phyloP scores from a whole-genome alignment of 2,329 filamentous ascomycete species.

The Venturia aucupariae region DNA sequence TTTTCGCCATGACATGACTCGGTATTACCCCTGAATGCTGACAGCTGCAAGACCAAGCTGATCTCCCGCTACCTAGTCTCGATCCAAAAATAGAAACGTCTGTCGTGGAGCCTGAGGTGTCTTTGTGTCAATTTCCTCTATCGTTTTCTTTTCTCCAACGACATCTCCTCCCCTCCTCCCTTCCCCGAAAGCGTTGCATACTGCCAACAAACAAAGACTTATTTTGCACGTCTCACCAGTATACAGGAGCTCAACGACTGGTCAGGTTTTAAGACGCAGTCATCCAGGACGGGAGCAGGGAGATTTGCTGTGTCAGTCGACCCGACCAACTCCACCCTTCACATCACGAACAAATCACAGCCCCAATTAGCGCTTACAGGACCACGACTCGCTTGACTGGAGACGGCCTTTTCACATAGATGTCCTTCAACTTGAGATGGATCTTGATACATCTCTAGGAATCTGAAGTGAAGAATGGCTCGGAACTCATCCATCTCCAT shows the following conservation, averaged over 20 bases:
- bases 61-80: no score
- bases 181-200: no score
- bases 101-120: neutral
- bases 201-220: neutral
- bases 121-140: neutral
- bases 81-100: neutral
- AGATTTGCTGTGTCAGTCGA: neutral
- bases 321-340: neutral
- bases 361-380: neutral
- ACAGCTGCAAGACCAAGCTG: neutral
- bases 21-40: neutral
- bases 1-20: neutral
- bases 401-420: no score
- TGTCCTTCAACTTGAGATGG: no score
- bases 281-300: neutral
- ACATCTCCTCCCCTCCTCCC: no score
- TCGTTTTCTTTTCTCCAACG: no score
- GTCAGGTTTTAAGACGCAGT: neutral
- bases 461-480: no score
- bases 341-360: neutral
- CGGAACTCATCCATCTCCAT: no score
- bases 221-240: neutral
- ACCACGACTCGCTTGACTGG: neutral
- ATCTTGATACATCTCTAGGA: no score
- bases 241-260: neutral